phyloP scores from a whole-genome alignment of 805 yeast species.

The Pachysolen tannophilus region DNA sequence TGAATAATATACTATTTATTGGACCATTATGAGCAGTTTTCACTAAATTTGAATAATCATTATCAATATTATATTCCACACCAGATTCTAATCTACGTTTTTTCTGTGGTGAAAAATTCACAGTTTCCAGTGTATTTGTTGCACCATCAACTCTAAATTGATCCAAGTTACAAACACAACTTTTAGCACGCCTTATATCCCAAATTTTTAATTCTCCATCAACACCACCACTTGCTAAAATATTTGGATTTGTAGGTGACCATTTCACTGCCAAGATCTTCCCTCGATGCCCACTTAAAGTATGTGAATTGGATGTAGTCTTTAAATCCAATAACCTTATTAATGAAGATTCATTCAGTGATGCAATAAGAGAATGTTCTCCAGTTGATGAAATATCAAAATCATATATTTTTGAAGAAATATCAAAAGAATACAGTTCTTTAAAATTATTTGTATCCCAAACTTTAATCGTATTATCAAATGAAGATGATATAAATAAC shows the following conservation, averaged over 20 bases:
- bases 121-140: constrained; percentile 13
- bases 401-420: constrained; percentile 56
- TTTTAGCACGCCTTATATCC: constrained; percentile 70
- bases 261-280: constrained; percentile 56
- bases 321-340: constrained; percentile 65
- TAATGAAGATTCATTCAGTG: constrained; percentile 63
- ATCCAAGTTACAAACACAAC: constrained; percentile 60
- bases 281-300: constrained; percentile 54
- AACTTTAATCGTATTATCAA: constrained; percentile 65
- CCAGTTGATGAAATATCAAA: constrained; percentile 51
- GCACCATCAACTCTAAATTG: constrained; percentile 21
- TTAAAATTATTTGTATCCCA: constrained; percentile 71
- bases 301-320: constrained; percentile 68
- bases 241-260: constrained; percentile 57
- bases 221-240: constrained; percentile 72
- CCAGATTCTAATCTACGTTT: constrained; percentile 7
- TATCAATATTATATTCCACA: constrained; percentile 5
- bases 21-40: constrained; percentile 78
- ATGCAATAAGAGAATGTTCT: constrained; percentile 49
- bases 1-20: constrained; percentile 77
- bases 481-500: constrained; percentile 75
- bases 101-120: constrained; percentile 17
- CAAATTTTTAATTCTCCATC: constrained; percentile 78
- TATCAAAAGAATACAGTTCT: constrained; percentile 59
- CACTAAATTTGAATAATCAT: constrained; percentile 27